Evolutionary conservation across 441 rosid species (phyloP).

Genomic region (Populus hybrid): DNA sequence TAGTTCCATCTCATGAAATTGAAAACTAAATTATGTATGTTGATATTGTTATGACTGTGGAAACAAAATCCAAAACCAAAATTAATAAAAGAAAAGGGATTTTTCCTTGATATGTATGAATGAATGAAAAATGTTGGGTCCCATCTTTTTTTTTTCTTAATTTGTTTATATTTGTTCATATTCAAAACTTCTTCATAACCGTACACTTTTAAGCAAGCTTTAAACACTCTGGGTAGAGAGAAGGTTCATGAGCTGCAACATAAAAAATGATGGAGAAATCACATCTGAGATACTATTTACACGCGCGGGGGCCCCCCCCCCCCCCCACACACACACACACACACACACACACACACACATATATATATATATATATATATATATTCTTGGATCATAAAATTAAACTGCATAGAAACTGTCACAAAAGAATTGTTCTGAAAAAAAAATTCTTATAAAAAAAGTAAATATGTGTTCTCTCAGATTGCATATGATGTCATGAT

Average conservation of each 20-base stretch:
- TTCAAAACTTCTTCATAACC: neutral
- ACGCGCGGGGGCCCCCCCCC: too few species aligned
- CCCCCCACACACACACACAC: too few species aligned
- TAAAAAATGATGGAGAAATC: constrained; percentile 24
- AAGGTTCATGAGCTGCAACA: constrained; percentile 47
- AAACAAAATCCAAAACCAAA: neutral
- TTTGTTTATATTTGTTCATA: neutral
- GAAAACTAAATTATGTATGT: neutral
- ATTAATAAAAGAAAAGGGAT: neutral
- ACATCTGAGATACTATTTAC: too few species aligned
- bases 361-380: too few species aligned
- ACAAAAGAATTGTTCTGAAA: too few species aligned
- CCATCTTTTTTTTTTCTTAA: too few species aligned
- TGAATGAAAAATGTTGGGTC: neutral
- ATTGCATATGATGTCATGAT: too few species aligned
- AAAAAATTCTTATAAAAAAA: too few species aligned
- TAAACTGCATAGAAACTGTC: too few species aligned
- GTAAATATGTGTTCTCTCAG: too few species aligned
- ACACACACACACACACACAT: too few species aligned
- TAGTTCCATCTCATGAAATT: neutral
- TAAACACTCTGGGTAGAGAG: neutral
- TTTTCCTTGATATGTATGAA: neutral
- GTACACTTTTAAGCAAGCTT: neutral
- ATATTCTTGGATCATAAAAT: too few species aligned
- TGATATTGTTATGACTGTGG: neutral